Base-by-base conservation (phyloP, 1,284 basidiomycete genomes). In the Tilletia caries region DNA sequence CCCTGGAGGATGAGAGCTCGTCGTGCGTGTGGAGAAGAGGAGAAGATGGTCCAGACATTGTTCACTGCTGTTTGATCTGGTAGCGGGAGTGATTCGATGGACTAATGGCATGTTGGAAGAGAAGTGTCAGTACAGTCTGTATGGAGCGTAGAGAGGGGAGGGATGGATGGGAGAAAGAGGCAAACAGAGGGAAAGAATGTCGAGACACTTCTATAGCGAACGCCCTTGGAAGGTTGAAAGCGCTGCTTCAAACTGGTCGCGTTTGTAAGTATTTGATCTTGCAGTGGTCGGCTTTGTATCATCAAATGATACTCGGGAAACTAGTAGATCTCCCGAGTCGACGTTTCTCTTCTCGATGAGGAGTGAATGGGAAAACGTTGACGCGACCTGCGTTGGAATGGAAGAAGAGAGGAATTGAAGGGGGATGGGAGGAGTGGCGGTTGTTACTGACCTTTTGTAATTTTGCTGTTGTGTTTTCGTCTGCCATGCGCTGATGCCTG, bases 21-120 rank as follows among this genome's bases (percentile, higher is more conserved):
- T 43, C 92, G 89, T 12, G 91, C 89, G 79, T 96, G 93, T 0
- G 93, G 90, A 0, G 95, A 96, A 0, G 92, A 92, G 13, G 93
- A 96, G 85, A 99, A 99, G 78, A 91, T 92, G 70, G 94, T 92
- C 96, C 96, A 99, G 72, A 98, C 90, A 6, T 91, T 89, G 79
- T 91, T 98, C 82, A 98, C 91, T 29, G 91, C 89, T 79, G 92
- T 89, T 67, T 96, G 89, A 77, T 98, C 95, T 67, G 90, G 87
- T 18, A 94, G 86, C 0, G 93, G 91, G n/a, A 99, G 88, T 2
- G 89, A 90, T 83, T 99, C 95, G 71, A 99, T 88, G 18, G 93
- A 92, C 95, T 98, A 80, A 2, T 20, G 46, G 25, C 6, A 50
- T 18, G 46, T 3, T 5, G 18, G 20, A 23, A 50, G 46, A 50